These are phyloP conservation scores for Exophiala aquamarina DNA, from an alignment of 2,329 filamentous ascomycete species.

Conservation along the genomic window DNA sequence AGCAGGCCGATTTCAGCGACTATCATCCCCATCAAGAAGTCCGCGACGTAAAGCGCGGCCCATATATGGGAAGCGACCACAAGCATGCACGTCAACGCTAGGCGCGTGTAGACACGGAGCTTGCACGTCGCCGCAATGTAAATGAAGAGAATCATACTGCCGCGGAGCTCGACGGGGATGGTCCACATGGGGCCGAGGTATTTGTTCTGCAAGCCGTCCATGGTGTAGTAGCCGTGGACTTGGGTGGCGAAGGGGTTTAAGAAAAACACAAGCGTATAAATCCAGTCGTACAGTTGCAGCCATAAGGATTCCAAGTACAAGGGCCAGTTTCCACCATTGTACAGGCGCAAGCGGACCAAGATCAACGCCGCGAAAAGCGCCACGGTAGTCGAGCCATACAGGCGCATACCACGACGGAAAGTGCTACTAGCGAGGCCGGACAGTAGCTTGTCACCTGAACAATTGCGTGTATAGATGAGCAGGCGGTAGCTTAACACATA, in stretches of 20 bases:
- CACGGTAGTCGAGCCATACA: conserved; percentile 32
- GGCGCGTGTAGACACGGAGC: conserved; percentile 1
- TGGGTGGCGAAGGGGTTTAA: not conserved
- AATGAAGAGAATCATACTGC: conserved; percentile 24
- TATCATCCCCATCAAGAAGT: not conserved
- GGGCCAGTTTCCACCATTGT: not conserved
- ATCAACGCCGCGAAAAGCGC: conserved; percentile 26
- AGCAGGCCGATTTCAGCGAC: not conserved
- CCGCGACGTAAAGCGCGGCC: not conserved
- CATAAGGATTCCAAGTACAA: not conserved
- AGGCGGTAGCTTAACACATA: conserved; percentile 56
- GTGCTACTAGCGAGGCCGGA: conserved; percentile 10
- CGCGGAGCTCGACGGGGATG: conserved; percentile 28
- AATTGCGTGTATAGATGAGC: conserved; percentile 35
- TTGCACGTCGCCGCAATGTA: conserved; percentile 1
- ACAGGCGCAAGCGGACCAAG: not conserved
- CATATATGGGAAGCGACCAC: not conserved
- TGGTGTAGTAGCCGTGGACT: not conserved
- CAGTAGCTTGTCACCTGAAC: not conserved
- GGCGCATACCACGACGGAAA: conserved; percentile 33
- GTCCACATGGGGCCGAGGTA: conserved; percentile 29
- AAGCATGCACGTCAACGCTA: not conserved
- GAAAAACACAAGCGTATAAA: not conserved
- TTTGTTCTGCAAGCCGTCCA: not conserved
- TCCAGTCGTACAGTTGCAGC: not conserved